Evolutionary conservation across 352 stramenopile species (phyloP).

Genomic region (Phytophthora hybrid): DNA sequence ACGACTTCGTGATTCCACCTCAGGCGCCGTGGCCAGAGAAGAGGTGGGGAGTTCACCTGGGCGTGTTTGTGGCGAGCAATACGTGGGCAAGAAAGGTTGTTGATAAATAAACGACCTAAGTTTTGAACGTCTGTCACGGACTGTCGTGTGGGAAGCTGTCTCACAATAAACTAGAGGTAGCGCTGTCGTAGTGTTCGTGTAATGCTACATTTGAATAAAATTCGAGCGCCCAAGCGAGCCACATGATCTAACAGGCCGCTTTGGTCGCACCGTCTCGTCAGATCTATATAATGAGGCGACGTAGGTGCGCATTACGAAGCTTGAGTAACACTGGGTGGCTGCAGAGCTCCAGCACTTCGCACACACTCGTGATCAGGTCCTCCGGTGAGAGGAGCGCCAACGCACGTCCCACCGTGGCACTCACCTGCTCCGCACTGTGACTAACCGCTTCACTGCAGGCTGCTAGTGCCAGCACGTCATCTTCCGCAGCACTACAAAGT

Average conservation of each 20-base stretch:
- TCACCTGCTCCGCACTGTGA: conserved; percentile 71
- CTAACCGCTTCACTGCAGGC: conserved; percentile 26
- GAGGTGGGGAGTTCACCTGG: too few species aligned
- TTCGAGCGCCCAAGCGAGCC: background rate
- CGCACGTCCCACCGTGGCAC: conserved; percentile 62
- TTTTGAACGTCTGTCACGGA: too few species aligned
- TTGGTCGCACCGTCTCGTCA: conserved; percentile 2
- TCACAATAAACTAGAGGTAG: too few species aligned
- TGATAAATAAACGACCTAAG: too few species aligned
- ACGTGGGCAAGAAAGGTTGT: too few species aligned
- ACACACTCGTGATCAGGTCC: conserved; percentile 79
- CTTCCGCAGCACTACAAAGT: conserved; percentile 71
- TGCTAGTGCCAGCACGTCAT: conserved; percentile 56
- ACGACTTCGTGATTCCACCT: too few species aligned
- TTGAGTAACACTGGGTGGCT: conserved; percentile 81
- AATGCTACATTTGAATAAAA: too few species aligned
- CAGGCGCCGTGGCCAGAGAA: too few species aligned
- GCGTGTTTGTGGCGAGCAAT: too few species aligned
- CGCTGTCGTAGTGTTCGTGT: too few species aligned
- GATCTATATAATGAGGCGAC: too few species aligned
- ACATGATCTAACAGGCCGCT: background rate
- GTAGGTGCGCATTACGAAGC: conserved; percentile 78
- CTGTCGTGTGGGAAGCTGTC: too few species aligned
- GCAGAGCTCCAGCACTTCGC: conserved; percentile 82
- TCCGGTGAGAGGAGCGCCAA: conserved; percentile 59